Evolutionary conservation across 495 filamentous ascomycete species (phyloP), one percentile per base, ranked within the genome.

Genomic region (Aspergillus hancockii): DNA sequence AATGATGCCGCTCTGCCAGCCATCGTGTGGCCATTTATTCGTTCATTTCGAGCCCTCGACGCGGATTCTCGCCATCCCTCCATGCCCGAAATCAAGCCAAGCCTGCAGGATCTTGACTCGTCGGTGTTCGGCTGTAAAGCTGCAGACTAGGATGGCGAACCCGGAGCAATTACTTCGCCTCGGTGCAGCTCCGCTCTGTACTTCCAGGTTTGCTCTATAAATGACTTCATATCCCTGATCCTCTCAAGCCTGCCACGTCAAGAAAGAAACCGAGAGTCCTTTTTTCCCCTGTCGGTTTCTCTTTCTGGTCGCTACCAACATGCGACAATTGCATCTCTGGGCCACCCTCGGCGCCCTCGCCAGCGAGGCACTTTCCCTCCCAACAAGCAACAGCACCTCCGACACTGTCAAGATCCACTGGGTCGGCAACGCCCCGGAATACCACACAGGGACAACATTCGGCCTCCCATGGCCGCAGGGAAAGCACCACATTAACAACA

Each of bases 401-500:
- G 51, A 57, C 36, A 61, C 43, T 2, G 43, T 65, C 32, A 46
- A 64, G 18, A 67, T 79, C 18, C 67, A 60, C 31, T 79, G 76
- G 76, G 41, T 79, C n/a, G 75, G 72, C 22, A 63, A 69, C 12
- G 63, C 63, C 3, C 75, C 76, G 3, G 47, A 60, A 1, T 63
- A 67, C 45, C 65, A 63, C 28, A 34, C 62, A 0, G 76, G 76
- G 13, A 63, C 70, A 8, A 78, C 76, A 0, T 79, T 79, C 61
- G 76, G 72, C 4, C 49, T 79, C 4, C 76, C 76, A 23, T 79
- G 76, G 76, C 66, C 72, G 3, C 64, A 67, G 34, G 75, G 76
- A 3, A 74, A 76, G 52, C 70, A 73, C 57, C 52, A 14, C 8
- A 64, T 67, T 22, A 66, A 67, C 31, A 32, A 65, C 7, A 75